Percentiles rank a stretch among this genome's conserved stretches.
Conservation (phyloP, 1,139 yeast species). For the Magnusiomyces fungicola region DNA sequence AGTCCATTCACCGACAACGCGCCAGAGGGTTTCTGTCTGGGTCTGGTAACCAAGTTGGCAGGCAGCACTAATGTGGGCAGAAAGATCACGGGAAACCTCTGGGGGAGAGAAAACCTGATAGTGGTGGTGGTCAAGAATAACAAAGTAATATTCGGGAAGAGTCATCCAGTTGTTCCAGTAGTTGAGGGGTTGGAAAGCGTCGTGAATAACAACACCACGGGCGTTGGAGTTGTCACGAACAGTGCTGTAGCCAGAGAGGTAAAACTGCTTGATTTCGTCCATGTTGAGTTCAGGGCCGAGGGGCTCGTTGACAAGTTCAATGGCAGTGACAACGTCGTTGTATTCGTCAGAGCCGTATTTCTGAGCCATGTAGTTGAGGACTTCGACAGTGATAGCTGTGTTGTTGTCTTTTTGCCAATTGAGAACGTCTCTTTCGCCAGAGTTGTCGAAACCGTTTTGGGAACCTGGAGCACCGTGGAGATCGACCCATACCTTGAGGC, state of each 20-base stretch:
- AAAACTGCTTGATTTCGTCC: slow-evolving; percentile 51
- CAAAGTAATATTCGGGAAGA: slow-evolving; percentile 48
- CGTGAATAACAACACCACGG: slow-evolving; percentile 56
- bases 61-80: slow-evolving; percentile 55
- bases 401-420: slow-evolving; percentile 47
- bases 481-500: slow-evolving; percentile 80
- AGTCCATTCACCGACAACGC: slow-evolving; percentile 84
- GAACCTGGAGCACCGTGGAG: slow-evolving; percentile 97
- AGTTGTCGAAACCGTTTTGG: slow-evolving; percentile 93
- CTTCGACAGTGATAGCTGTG: slow-evolving; percentile 45
- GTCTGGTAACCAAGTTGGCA: slow-evolving; percentile 54
- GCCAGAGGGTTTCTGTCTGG: slow-evolving; percentile 57
- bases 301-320: slow-evolving; percentile 87
- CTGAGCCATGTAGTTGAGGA: slow-evolving; percentile 38
- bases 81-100: slow-evolving; percentile 50
- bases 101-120: slow-evolving; percentile 75
- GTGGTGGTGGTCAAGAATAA: slow-evolving; percentile 81
- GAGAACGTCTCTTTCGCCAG: slow-evolving; percentile 67
- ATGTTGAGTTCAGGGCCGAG: slow-evolving; percentile 61
- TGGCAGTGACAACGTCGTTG: slow-evolving; percentile 70
- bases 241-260: slow-evolving; percentile 45
- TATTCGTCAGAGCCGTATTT: slow-evolving; percentile 63
- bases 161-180: slow-evolving; percentile 56
- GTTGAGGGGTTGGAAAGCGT: slow-evolving; percentile 56
- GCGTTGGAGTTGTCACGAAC: slow-evolving; percentile 44